Percentiles rank a stretch among this genome's conserved stretches.
phyloP scores from a whole-genome alignment of 305 asterid genomes.

The Fraxinus dipetala region DNA sequence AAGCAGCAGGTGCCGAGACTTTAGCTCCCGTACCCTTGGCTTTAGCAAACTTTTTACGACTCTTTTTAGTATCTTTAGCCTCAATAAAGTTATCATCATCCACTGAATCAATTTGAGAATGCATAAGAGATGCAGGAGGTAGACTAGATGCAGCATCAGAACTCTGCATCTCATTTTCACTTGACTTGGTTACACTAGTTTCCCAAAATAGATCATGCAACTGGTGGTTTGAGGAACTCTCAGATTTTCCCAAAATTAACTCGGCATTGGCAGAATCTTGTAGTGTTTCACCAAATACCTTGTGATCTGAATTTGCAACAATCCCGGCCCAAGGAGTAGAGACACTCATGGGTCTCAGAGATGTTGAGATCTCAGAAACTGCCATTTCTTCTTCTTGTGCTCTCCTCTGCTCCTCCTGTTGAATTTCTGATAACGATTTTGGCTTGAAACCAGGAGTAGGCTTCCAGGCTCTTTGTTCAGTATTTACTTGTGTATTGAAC shows the following conservation, averaged over 20 bases:
- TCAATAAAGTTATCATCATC: conserved; percentile 58
- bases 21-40: conserved; percentile 54
- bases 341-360: conserved; percentile 41
- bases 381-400: conserved; percentile 48
- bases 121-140: conserved; percentile 1
- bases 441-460: conserved; percentile 88
- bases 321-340: conserved; percentile 61
- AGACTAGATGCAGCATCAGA: conserved; percentile 26
- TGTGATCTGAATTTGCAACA: conserved; percentile 45
- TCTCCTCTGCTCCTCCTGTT: conserved; percentile 77
- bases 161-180: conserved; percentile 38
- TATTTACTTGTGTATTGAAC: conserved; percentile 28
- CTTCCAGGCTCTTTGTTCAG: conserved; percentile 71
- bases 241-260: conserved; percentile 33
- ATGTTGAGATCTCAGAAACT: conserved; percentile 39
- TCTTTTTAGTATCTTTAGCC: conserved; percentile 73
- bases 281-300: conserved; percentile 35
- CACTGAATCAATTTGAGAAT: conserved; percentile 34
- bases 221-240: conserved; percentile 34
- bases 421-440: conserved; percentile 71
- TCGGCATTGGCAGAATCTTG: conserved; percentile 33
- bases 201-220: conserved; percentile 57
- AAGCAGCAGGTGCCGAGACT: conserved; percentile 31
- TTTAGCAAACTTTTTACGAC: conserved; percentile 70
- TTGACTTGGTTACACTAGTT: conserved; percentile 29